Evolutionary conservation across 345 rosid genomes (phyloP).

Genomic region (Eucalyptus curtisii): DNA sequence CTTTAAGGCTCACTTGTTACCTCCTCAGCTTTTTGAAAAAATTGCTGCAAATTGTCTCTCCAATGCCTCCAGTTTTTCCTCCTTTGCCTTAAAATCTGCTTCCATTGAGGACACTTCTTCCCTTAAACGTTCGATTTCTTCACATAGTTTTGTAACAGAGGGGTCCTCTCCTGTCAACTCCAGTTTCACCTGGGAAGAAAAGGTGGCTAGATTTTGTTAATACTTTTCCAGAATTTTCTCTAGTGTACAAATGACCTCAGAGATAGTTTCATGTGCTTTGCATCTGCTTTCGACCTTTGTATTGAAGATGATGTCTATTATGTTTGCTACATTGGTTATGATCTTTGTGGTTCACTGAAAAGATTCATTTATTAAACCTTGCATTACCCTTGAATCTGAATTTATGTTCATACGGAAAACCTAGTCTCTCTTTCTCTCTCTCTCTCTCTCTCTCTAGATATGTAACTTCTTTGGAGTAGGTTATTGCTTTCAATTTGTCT

Average conservation of each 20-base stretch:
- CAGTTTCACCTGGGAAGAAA: neutral
- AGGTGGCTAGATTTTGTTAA: neutral
- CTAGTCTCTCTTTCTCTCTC: too few species aligned
- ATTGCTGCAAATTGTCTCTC: neutral
- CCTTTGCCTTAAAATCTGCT: neutral
- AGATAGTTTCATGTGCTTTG: neutral
- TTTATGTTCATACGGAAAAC: too few species aligned
- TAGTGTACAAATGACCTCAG: neutral
- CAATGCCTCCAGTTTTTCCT: neutral
- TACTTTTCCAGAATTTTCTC: neutral
- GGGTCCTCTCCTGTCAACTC: neutral
- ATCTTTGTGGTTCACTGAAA: neutral
- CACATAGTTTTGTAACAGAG: neutral
- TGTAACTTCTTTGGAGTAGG: too few species aligned
- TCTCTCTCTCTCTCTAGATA: too few species aligned
- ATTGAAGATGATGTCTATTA: neutral
- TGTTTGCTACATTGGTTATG: neutral
- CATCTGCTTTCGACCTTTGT: neutral
- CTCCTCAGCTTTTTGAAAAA: neutral
- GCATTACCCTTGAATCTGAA: too few species aligned
- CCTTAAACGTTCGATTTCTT: neutral
- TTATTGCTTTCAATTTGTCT: too few species aligned
- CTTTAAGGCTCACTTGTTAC: neutral
- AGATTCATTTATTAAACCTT: neutral
- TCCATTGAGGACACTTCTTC: neutral